These are phyloP conservation scores for Cordyceps fumosorosea DNA, from an alignment of 2,329 filamentous ascomycete genomes.

Conservation along the genomic window DNA sequence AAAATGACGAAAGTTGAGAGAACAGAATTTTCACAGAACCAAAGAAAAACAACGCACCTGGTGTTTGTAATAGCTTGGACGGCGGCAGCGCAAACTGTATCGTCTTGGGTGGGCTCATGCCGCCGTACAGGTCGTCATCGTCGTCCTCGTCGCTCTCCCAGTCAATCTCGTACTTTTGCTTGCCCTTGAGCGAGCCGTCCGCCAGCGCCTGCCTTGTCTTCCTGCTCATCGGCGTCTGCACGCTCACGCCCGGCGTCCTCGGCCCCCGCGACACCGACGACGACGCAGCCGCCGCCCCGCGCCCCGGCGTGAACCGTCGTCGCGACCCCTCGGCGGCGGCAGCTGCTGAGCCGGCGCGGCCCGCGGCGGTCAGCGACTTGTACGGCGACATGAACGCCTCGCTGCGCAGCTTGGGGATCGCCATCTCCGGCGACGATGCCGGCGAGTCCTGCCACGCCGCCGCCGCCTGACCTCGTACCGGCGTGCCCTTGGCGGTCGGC, in stretches of 20 bases:
- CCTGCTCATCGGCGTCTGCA: conserved; percentile 63
- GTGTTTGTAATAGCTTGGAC: conserved; percentile 72
- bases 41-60: conserved; percentile 45
- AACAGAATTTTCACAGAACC: not conserved
- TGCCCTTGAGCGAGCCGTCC: conserved; percentile 19
- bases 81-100: conserved; percentile 79
- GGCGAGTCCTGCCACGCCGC: conserved; percentile 50
- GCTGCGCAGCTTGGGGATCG: conserved; percentile 73
- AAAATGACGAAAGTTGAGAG: not conserved
- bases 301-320: conserved; percentile 29
- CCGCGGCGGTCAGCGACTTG: not conserved
- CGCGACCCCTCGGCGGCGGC: conserved; percentile 26
- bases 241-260: conserved; percentile 75
- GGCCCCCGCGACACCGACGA: conserved; percentile 35
- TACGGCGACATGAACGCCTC: conserved; percentile 59
- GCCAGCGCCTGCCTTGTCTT: conserved; percentile 46
- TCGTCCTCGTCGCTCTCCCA: conserved; percentile 74
- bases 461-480: conserved; percentile 32
- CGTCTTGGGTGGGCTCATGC: conserved; percentile 87
- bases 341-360: not conserved
- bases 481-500: conserved; percentile 36
- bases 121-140: conserved; percentile 57
- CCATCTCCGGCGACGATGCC: conserved; percentile 69
- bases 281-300: conserved; percentile 17
- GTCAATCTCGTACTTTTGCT: conserved; percentile 48